Conservation (phyloP, 1,284 basidiomycete species). For the Volvariella surrecta region DNA sequence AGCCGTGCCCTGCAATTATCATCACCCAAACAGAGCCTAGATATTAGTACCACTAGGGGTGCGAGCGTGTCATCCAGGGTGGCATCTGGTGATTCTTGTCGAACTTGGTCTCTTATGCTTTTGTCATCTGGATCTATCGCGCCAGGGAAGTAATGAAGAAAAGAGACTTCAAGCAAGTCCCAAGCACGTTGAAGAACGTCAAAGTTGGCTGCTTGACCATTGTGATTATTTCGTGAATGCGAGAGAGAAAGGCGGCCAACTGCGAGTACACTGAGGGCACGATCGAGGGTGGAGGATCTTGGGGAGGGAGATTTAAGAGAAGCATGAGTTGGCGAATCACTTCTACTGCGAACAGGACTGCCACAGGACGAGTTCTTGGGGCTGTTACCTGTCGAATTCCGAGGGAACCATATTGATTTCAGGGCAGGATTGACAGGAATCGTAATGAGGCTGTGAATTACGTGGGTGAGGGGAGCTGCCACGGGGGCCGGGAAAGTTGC, state of each 20-base stretch:
- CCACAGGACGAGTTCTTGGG: constrained; percentile 17
- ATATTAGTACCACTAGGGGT: constrained; percentile 69
- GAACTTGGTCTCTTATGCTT: constrained; percentile 42
- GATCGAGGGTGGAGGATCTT: constrained; percentile 50
- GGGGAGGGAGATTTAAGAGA: constrained; percentile 14
- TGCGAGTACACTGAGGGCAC: constrained; percentile 50
- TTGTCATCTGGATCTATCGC: constrained; percentile 55
- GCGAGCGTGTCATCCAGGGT: constrained; percentile 70
- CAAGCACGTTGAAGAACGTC: constrained; percentile 57
- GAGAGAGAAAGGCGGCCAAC: constrained; percentile 47
- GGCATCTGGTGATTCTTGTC: constrained; percentile 35
- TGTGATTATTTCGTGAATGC: constrained; percentile 36
- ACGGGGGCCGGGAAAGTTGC: constrained; percentile 54
- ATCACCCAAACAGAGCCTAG: constrained; percentile 58
- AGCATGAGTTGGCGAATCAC: constrained; percentile 10
- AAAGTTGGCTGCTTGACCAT: constrained; percentile 14
- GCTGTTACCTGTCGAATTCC: constrained; percentile 18
- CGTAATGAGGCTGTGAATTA: constrained; percentile 66
- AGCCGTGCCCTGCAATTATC: constrained; percentile 46
- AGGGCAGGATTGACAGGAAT: constrained; percentile 55
- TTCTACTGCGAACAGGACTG: constrained; percentile 5
- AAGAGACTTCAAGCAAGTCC: constrained; percentile 54
- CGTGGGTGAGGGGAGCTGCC: constrained; percentile 59
- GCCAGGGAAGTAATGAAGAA: constrained; percentile 61
- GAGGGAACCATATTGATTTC: constrained; percentile 39